Percentiles rank a stretch among this genome's conserved stretches.
These are phyloP conservation scores for Leccinum insigne DNA, from an alignment of 1,284 basidiomycete genomes.

Conservation along the genomic window DNA sequence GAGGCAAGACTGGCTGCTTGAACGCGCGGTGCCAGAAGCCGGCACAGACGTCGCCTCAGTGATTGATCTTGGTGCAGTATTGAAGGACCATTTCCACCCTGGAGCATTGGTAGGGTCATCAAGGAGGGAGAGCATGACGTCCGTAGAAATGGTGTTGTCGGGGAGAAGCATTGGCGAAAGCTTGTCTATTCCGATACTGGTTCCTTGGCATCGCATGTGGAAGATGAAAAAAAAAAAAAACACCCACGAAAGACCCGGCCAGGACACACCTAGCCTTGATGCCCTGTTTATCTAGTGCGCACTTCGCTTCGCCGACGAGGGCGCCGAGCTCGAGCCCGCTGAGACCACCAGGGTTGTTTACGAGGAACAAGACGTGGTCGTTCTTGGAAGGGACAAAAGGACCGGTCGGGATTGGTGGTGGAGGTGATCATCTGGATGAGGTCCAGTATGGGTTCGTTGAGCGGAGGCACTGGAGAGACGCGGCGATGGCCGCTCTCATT, in stretches of 20 bases:
- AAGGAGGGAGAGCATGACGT: slow-evolving; percentile 71
- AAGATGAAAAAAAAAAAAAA: slow-evolving; percentile 15
- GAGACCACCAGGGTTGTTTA: slow-evolving; percentile 87
- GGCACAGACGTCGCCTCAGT: slow-evolving; percentile 17
- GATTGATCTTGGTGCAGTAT: slow-evolving; percentile 33
- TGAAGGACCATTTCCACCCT: slow-evolving; percentile 82
- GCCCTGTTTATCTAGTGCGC: slow-evolving; percentile 53
- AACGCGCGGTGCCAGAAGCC: slow-evolving; percentile 17
- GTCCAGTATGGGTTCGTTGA: slow-evolving; percentile 51
- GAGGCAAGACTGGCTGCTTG: slow-evolving; percentile 28
- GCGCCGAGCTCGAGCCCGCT: slow-evolving; percentile 85
- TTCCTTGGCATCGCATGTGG: slow-evolving; percentile 1
- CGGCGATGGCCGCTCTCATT: slow-evolving; percentile 85
- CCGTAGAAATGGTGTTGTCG: slow-evolving; percentile 37
- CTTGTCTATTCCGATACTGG: slow-evolving; percentile 53
- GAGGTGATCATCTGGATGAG: slow-evolving; percentile 76
- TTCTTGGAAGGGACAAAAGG: slow-evolving; percentile 78
- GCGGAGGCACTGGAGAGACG: slow-evolving; percentile 68
- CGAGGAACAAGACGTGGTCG: slow-evolving; percentile 67
- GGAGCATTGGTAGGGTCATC: slow-evolving; percentile 76
- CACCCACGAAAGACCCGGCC: slow-evolving; percentile 83
- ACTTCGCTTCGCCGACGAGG: slow-evolving; percentile 63
- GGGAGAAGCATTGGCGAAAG: slow-evolving; percentile 72
- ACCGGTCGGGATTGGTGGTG: slow-evolving; percentile 78
- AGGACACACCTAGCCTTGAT: slow-evolving; percentile 67